phyloP scores from a whole-genome alignment of 1,139 yeast species.

The Pneumocystis wakefieldiae region DNA sequence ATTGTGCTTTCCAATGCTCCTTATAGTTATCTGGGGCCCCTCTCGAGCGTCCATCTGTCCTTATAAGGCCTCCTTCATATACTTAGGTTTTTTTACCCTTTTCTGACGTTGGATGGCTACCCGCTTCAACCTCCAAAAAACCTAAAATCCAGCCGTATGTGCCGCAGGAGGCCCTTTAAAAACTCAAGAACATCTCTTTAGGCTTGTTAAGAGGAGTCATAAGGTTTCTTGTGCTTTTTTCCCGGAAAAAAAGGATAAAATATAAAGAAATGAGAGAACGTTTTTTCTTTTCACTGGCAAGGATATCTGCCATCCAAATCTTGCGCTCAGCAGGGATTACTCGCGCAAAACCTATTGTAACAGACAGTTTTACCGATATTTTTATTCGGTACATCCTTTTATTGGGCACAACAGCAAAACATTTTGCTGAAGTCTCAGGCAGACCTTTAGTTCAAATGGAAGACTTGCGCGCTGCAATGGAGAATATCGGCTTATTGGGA shows the following conservation, averaged over 20 bases:
- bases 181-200: no score
- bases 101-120: background rate
- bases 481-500: slow-evolving; percentile 30
- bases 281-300: slow-evolving; percentile 10
- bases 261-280: slow-evolving; percentile 1
- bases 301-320: slow-evolving; percentile 28
- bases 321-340: slow-evolving; percentile 62
- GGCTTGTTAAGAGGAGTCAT: background rate
- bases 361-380: slow-evolving; percentile 50
- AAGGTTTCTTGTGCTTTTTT: background rate
- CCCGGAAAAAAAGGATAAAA: background rate
- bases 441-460: slow-evolving; percentile 33
- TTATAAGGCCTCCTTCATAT: background rate
- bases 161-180: background rate
- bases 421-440: slow-evolving; percentile 29
- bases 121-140: background rate
- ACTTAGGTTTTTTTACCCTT: background rate
- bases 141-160: no score
- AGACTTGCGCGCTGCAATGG: slow-evolving; percentile 49
- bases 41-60: slow-evolving; percentile 16
- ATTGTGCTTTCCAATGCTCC: slow-evolving; percentile 69
- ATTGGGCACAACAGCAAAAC: slow-evolving; percentile 29
- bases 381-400: slow-evolving; percentile 40
- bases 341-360: slow-evolving; percentile 44
- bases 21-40: slow-evolving; percentile 75